phyloP scores from a whole-genome alignment of 2,329 filamentous ascomycete species.

The Diaporthe destruens region DNA sequence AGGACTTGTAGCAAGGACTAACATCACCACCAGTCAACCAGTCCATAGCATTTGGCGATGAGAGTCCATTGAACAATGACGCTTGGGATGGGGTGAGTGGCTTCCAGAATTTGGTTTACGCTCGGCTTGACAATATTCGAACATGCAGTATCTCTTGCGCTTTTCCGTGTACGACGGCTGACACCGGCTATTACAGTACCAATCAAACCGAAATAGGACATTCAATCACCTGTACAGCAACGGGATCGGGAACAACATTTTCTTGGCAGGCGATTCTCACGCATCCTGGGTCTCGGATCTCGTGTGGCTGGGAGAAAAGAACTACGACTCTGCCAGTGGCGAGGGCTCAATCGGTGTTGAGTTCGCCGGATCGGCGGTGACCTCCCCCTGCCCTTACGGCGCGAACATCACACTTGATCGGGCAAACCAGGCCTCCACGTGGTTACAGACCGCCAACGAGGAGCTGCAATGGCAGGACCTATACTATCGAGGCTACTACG shows the following conservation, averaged over 20 bases:
- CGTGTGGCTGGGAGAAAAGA: conserved; percentile 66
- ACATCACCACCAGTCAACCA: too few species aligned
- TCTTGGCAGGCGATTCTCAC: conserved; percentile 79
- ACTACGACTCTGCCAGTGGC: conserved; percentile 67
- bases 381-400: conserved; percentile 69
- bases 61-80: conserved; percentile 65
- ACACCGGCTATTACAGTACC: conserved; percentile 56
- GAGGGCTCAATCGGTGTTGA: conserved; percentile 71
- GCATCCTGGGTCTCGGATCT: conserved; percentile 72
- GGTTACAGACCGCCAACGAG: conserved; percentile 64
- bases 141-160: conserved; percentile 38
- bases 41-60: conserved; percentile 47
- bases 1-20: too few species aligned
- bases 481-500: conserved; percentile 81
- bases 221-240: conserved; percentile 75
- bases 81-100: conserved; percentile 49
- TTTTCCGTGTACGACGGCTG: neutral
- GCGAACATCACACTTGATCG: conserved; percentile 66
- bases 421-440: conserved; percentile 61
- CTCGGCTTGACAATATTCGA: neutral
- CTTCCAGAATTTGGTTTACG: neutral
- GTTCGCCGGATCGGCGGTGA: conserved; percentile 76
- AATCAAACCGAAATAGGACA: conserved; percentile 78
- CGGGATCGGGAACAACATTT: conserved; percentile 78
- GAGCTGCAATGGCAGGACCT: conserved; percentile 80